Conservation (phyloP, 2,329 filamentous ascomycete genomes). For the Pestalotiopsis sp. region DNA sequence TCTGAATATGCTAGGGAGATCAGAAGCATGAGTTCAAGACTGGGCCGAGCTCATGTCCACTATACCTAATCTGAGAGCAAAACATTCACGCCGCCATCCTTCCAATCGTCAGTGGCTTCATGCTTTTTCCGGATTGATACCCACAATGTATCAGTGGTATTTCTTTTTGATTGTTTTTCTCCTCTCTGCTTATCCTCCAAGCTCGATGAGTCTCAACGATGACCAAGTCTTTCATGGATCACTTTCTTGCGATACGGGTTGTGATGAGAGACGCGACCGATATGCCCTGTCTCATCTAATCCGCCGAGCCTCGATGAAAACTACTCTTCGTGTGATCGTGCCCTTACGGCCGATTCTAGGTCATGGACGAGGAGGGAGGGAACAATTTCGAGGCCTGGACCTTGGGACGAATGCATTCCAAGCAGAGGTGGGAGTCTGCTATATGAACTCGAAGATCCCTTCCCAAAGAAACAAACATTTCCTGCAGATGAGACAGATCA, state of each 20-base stretch:
- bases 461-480: background rate
- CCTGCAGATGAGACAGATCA: background rate
- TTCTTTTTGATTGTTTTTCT: background rate
- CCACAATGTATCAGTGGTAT: background rate
- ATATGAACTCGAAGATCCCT: constrained; percentile 6
- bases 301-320: background rate
- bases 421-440: background rate
- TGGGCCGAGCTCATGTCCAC: background rate
- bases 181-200: background rate
- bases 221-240: background rate
- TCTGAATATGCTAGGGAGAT: background rate
- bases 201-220: background rate
- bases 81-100: background rate
- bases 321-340: background rate
- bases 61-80: background rate
- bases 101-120: background rate
- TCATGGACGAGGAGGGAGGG: background rate
- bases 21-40: background rate
- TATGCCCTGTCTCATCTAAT: background rate
- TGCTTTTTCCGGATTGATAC: background rate
- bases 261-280: background rate
- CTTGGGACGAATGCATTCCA: background rate
- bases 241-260: background rate
- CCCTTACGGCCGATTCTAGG: background rate
- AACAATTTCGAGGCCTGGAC: no score